phyloP scores from a whole-genome alignment of 139 green algal genomes.

The Edaphochlamys debaryana region DNA sequence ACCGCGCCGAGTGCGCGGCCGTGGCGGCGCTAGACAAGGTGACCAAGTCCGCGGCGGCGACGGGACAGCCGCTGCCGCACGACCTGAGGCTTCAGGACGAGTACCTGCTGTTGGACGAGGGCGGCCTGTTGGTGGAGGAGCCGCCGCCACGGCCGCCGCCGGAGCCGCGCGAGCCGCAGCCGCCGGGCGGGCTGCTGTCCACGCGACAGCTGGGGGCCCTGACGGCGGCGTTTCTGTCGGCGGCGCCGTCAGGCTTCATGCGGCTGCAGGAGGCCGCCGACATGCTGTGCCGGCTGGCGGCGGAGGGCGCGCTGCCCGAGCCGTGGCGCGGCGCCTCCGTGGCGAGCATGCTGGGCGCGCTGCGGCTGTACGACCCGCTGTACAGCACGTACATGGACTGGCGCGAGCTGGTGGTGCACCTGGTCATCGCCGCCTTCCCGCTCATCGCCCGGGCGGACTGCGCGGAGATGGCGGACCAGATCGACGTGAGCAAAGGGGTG shows the following conservation, averaged over 20 bases:
- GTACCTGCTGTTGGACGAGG: conserved; percentile 66
- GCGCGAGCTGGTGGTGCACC: conserved; percentile 60
- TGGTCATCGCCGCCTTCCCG: conserved; percentile 58
- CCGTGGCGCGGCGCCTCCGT: conserved; percentile 42
- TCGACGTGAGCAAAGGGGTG: conserved; percentile 47
- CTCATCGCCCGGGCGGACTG: conserved; percentile 47
- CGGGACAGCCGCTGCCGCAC: conserved; percentile 59
- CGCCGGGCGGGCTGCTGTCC: conserved; percentile 52
- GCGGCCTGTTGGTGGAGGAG: conserved; percentile 39
- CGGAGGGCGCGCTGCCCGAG: conserved; percentile 35
- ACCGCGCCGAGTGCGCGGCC: conserved; percentile 75
- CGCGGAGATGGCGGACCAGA: conserved; percentile 55
- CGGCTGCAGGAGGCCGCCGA: conserved; percentile 54
- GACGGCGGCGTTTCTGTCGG: conserved; percentile 31
- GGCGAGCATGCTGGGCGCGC: conserved; percentile 41
- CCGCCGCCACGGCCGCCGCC: conserved; percentile 23
- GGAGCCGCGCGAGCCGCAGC: conserved; percentile 16
- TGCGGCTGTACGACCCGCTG: conserved; percentile 59
- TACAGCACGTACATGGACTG: conserved; percentile 67
- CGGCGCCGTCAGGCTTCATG: conserved; percentile 52
- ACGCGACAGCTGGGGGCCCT: conserved; percentile 61
- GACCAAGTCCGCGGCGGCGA: conserved; percentile 56
- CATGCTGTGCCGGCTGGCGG: conserved; percentile 50
- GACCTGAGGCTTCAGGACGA: conserved; percentile 68
- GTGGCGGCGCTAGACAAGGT: conserved; percentile 70